phyloP scores from a whole-genome alignment of 1,139 yeast genomes.

The Zygoascus meyerae region DNA sequence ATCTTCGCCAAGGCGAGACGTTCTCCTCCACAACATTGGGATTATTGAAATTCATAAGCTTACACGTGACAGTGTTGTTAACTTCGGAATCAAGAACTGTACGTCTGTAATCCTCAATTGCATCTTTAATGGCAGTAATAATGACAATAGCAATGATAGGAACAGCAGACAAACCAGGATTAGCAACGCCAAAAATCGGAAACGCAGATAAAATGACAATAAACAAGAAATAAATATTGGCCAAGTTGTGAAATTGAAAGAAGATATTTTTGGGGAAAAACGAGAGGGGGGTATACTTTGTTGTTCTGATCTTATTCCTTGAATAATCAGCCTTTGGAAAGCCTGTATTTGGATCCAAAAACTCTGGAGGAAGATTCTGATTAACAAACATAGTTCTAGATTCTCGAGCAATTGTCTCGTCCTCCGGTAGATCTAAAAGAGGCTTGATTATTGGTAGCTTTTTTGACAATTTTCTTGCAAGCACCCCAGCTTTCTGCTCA shows the following conservation, averaged over 20 bases:
- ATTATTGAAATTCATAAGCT: conserved; percentile 63
- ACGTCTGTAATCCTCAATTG: conserved; percentile 88
- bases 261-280: conserved; percentile 75
- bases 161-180: conserved; percentile 87
- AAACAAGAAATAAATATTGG: conserved; percentile 74
- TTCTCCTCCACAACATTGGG: conserved; percentile 66
- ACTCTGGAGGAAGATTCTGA: conserved; percentile 55
- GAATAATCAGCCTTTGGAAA: conserved; percentile 43
- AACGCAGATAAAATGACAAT: conserved; percentile 66
- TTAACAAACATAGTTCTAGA: conserved; percentile 39
- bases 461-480: conserved; percentile 20
- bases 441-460: conserved; percentile 21
- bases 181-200: conserved; percentile 84
- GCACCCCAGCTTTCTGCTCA: conserved; percentile 2
- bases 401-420: conserved; percentile 11
- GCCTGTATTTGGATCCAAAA: conserved; percentile 49
- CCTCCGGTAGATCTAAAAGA: conserved; percentile 18
- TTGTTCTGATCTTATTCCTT: conserved; percentile 84
- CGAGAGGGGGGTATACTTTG: conserved; percentile 85
- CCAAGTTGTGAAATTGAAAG: conserved; percentile 76
- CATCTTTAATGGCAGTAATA: conserved; percentile 89
- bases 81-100: conserved; percentile 73
- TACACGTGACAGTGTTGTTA: conserved; percentile 79
- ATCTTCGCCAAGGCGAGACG: conserved; percentile 58
- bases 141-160: conserved; percentile 90